phyloP scores from a whole-genome alignment of 306 rosid species.

The Pterocarpus macrocarpus region DNA sequence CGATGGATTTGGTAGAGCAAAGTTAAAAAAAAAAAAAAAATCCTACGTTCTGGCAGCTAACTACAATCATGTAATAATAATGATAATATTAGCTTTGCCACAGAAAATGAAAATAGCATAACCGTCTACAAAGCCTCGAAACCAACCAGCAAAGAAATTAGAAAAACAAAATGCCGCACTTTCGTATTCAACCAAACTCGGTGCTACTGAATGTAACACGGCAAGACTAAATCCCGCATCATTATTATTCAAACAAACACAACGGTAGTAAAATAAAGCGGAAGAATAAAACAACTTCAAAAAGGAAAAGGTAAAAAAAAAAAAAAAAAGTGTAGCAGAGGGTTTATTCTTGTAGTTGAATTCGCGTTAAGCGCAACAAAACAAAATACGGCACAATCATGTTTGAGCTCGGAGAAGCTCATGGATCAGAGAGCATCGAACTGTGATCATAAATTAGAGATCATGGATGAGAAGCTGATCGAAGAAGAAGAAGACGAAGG shows the following conservation, averaged over 20 bases:
- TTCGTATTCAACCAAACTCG: constrained; percentile 7
- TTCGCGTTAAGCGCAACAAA: neutral
- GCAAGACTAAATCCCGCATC: neutral
- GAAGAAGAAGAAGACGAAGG: neutral
- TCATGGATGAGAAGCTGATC: neutral
- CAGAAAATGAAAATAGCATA: neutral
- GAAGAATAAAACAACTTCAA: neutral
- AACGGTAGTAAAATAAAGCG: neutral
- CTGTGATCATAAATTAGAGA: neutral
- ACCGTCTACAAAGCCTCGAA: neutral
- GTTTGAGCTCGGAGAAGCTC: neutral
- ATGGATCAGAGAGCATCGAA: neutral
- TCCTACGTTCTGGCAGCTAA: neutral
- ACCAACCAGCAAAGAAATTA: neutral
- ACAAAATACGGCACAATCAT: neutral
- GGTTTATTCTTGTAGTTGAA: neutral
- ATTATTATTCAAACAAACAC: neutral
- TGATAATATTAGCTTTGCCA: neutral
- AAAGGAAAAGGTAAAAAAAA: too few relatives aligned
- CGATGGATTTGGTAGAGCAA: neutral
- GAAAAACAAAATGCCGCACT: neutral
- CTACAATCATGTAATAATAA: neutral
- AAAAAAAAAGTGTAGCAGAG: neutral
- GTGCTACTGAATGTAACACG: neutral
- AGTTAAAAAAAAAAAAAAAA: too few relatives aligned